Conservation (phyloP, 2,329 filamentous ascomycete species). For the Chaetothyriales sp. region DNA sequence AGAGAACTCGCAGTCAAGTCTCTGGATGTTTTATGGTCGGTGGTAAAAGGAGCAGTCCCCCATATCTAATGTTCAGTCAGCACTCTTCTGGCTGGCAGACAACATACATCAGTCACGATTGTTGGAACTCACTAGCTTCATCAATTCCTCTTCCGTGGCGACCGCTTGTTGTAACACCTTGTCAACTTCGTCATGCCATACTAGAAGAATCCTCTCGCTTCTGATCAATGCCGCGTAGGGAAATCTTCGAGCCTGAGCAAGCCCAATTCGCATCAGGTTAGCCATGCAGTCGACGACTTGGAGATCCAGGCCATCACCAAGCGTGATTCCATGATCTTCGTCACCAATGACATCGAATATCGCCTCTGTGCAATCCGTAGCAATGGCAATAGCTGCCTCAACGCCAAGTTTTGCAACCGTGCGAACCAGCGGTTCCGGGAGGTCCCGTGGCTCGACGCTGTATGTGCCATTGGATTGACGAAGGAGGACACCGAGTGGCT, state of each 20-base stretch:
- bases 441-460: constrained; percentile 28
- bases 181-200: constrained; percentile 33
- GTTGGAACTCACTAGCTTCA: constrained; percentile 9
- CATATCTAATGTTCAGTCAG: constrained; percentile 9
- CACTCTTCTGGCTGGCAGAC: constrained; percentile 8
- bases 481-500: constrained; percentile 25
- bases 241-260: constrained; percentile 29
- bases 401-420: constrained; percentile 35
- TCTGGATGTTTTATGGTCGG: constrained; percentile 6
- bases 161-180: constrained; percentile 29
- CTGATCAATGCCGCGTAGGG: constrained; percentile 33
- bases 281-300: constrained; percentile 34
- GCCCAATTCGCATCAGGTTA: constrained; percentile 26
- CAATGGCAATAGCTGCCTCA: constrained; percentile 37
- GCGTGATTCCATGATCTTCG: constrained; percentile 34
- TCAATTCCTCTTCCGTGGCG: constrained; percentile 10
- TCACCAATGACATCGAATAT: constrained; percentile 17
- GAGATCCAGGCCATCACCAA: constrained; percentile 30
- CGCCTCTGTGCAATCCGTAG: constrained; percentile 13
- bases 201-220: constrained; percentile 29
- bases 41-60: constrained; percentile 5
- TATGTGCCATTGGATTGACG: constrained; percentile 30
- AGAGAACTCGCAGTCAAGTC: constrained; percentile 10
- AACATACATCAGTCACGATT: constrained; percentile 7
- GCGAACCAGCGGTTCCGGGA: constrained; percentile 27